Evolutionary conservation across 2,329 filamentous ascomycete species (phyloP).

Genomic region (Fusarium goolgardi): DNA sequence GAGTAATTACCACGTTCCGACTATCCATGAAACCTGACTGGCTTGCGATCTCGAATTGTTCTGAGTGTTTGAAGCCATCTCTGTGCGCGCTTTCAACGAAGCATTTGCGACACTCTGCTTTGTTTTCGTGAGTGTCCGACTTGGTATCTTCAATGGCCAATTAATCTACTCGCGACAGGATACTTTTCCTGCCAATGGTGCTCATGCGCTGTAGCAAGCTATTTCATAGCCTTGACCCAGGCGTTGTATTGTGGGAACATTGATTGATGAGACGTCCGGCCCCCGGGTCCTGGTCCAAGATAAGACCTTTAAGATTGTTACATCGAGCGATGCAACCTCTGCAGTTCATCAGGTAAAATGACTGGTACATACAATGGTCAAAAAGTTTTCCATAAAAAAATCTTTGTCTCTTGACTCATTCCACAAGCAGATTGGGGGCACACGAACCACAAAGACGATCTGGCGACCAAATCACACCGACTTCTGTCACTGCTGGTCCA

Average conservation of each 20-base stretch:
- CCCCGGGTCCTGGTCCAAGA: slow-evolving; percentile 15
- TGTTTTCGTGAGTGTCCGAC: background rate
- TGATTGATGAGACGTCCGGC: slow-evolving; percentile 27
- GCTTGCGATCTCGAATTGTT: slow-evolving; percentile 11
- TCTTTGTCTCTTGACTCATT: slow-evolving; percentile 12
- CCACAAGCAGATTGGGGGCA: slow-evolving; percentile 15
- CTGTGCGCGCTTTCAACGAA: slow-evolving; percentile 24
- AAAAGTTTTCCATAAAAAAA: background rate
- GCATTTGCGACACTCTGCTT: slow-evolving; percentile 6
- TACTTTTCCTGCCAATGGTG: slow-evolving; percentile 28
- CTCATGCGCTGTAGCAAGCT: slow-evolving; percentile 17
- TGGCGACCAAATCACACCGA: slow-evolving; percentile 32
- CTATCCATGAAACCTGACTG: background rate
- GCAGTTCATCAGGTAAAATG: slow-evolving; percentile 4
- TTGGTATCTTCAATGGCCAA: background rate
- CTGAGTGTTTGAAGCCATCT: slow-evolving; percentile 9
- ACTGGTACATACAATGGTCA: slow-evolving; percentile 13
- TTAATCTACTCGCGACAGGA: slow-evolving; percentile 25
- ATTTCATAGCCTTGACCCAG: slow-evolving; percentile 44
- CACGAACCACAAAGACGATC: slow-evolving; percentile 12
- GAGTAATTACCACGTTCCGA: slow-evolving; percentile 10
- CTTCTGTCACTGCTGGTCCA: slow-evolving; percentile 13
- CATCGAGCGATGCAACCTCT: slow-evolving; percentile 31
- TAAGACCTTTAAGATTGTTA: slow-evolving; percentile 41
- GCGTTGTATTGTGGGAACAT: slow-evolving; percentile 30